Percentiles rank a stretch among this genome's conserved stretches.
Conservation (phyloP, 2,329 filamentous ascomycete species). For the Didymella lethalis region DNA sequence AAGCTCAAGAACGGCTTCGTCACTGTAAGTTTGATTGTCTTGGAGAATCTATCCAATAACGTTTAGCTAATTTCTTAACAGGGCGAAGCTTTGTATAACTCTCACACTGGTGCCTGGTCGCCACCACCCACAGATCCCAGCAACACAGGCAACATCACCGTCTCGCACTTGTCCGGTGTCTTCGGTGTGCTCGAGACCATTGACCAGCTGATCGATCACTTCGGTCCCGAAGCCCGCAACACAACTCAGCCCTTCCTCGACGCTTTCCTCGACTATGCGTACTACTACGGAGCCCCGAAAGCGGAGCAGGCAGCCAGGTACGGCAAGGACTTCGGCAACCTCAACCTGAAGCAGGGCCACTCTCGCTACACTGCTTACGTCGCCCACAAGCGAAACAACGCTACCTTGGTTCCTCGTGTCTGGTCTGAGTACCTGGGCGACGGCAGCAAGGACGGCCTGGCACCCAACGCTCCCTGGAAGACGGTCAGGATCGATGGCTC, state of each 20-base stretch:
- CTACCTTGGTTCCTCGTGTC: constrained; percentile 59
- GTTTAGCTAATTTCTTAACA: too few species aligned
- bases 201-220: constrained; percentile 63
- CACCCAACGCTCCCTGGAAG: constrained; percentile 56
- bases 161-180: constrained; percentile 65
- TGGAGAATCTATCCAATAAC: too few species aligned
- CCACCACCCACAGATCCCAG: constrained; percentile 62
- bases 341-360: constrained; percentile 64
- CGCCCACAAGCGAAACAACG: constrained; percentile 55
- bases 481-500: constrained; percentile 55
- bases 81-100: constrained; percentile 62
- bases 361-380: constrained; percentile 66
- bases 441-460: constrained; percentile 42
- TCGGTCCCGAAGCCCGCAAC: constrained; percentile 44
- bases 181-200: constrained; percentile 68
- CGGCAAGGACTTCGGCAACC: constrained; percentile 56
- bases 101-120: constrained; percentile 58
- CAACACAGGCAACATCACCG: constrained; percentile 60
- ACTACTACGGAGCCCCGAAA: constrained; percentile 61
- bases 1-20: constrained; percentile 66
- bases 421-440: constrained; percentile 64
- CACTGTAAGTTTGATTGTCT: constrained; percentile 41
- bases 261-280: constrained; percentile 68
- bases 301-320: constrained; percentile 63
- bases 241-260: constrained; percentile 61